Conservation (phyloP, 306 rosid genomes). For the Comarum palustre region DNA sequence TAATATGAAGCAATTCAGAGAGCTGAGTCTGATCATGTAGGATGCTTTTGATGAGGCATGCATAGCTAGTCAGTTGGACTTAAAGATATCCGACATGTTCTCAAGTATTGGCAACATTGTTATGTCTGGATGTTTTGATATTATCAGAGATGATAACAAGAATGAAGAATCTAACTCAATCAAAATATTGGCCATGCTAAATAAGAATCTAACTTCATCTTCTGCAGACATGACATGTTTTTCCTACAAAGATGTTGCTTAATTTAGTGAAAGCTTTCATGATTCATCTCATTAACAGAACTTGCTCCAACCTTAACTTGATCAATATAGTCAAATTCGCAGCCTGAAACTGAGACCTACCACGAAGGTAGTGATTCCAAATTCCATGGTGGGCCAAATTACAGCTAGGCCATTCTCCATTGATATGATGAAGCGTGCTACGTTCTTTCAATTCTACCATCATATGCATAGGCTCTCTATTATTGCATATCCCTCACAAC, state of each 20-base stretch:
- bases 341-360: conserved; percentile 10
- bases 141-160: background rate
- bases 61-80: background rate
- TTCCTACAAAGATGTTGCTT: background rate
- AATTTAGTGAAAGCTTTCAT: background rate
- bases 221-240: background rate
- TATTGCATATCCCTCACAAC: conserved; percentile 29
- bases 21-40: background rate
- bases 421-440: conserved; percentile 31
- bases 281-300: background rate
- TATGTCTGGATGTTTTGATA: background rate
- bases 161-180: background rate
- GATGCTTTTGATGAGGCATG: conserved; percentile 5
- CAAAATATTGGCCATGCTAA: background rate
- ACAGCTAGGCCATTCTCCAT: conserved; percentile 42
- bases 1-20: background rate
- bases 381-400: conserved; percentile 33
- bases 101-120: background rate
- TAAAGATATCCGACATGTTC: background rate
- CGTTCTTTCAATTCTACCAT: conserved; percentile 14
- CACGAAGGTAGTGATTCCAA: conserved; percentile 16
- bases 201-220: background rate
- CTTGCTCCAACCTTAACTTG: background rate
- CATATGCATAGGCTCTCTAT: conserved; percentile 34
- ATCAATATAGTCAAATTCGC: background rate